Evolutionary conservation across 805 yeast species (phyloP), one percentile per base, ranked within the genome.

Genomic region (Hanseniaspora guilliermondii): DNA sequence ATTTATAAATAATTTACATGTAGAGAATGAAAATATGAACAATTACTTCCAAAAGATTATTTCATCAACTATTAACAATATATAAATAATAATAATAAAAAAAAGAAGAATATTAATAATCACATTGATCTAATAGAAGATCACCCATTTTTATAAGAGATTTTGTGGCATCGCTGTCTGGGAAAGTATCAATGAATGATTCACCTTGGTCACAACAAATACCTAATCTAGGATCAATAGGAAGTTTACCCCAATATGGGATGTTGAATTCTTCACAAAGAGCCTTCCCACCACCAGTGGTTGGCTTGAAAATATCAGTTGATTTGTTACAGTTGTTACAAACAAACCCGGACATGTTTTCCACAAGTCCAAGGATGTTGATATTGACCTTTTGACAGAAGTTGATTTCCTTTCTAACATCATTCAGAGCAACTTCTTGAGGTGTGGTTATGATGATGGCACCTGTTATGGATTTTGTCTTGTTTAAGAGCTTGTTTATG

Each of bases 271-370:
- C 99, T 60, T 82, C 70, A 55, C 97, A 93, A 44, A 93, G 70
- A 32, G 80, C 79, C 61, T 78, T 76, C 8, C 97, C 99, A 21
- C 99, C 99, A 16, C 98, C 98, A 0, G 98, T 93, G 1, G 98
- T 93, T 16, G 98, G 87, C 58, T 83, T 82, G 69, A 93, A 93
- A 4, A 93, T 89, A 62, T 82, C 80, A 0, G 95, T 85, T 68
- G 89, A 86, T 8, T 93, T 93, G 58, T 85, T 79, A 69, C 99
- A 93, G 63, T 75, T 80, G 4, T 98, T 98, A 66, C 99, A 93
- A 16, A 93, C 97, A 70, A 93, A 93, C 2, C 98, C 99, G 8
- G 96, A 80, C 99, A 93, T 93, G 67, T 93, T 93, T 66, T 93
- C 99, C 19, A 93, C 97, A 14, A 93, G 68, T 0, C 99, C 99